Percentiles rank a stretch among this genome's conserved stretches.
Conservation (phyloP, 352 stramenopile genomes). For the Globisporangium lucens region DNA sequence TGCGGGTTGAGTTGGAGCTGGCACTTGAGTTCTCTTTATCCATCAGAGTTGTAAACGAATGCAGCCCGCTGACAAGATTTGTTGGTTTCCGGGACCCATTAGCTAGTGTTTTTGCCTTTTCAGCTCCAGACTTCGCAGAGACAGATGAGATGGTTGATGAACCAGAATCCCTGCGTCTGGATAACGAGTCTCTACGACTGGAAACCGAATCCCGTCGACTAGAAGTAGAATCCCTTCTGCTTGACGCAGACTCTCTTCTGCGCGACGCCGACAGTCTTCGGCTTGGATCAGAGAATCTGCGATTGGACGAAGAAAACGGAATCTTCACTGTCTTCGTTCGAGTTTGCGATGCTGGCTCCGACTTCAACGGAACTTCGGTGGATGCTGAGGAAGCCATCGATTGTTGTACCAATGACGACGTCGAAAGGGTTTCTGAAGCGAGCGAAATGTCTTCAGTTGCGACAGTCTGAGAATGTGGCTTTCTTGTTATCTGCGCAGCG, state of each 20-base stretch:
- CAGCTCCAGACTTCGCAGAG: slow-evolving; percentile 33
- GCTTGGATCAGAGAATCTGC: slow-evolving; percentile 16
- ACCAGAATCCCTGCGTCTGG: slow-evolving; percentile 33
- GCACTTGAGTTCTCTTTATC: slow-evolving; percentile 42
- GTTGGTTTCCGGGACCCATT: slow-evolving; percentile 31
- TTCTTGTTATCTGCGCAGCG: not conserved
- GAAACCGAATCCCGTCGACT: slow-evolving; percentile 9
- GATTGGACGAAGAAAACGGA: slow-evolving; percentile 13
- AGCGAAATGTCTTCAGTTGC: not conserved
- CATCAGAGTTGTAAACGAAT: slow-evolving; percentile 71
- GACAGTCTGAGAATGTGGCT: not conserved
- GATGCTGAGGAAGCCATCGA: not conserved
- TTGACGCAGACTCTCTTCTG: slow-evolving; percentile 6
- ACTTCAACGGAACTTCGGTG: not conserved
- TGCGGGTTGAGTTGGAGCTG: slow-evolving; percentile 28
- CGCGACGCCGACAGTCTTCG: slow-evolving; percentile 6
- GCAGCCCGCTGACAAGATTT: slow-evolving; percentile 71
- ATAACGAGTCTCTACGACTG: slow-evolving; percentile 11
- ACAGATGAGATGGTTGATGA: slow-evolving; percentile 57
- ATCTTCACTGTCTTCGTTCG: slow-evolving; percentile 9
- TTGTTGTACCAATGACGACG: not conserved
- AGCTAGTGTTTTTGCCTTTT: slow-evolving; percentile 3
- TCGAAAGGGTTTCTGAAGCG: not conserved
- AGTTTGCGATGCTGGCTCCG: not conserved
- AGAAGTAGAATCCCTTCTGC: slow-evolving; percentile 11